Evolutionary conservation across 805 yeast species (phyloP), one percentile per base, ranked within the genome.

Genomic region (Suhomyces xylopsoci): DNA sequence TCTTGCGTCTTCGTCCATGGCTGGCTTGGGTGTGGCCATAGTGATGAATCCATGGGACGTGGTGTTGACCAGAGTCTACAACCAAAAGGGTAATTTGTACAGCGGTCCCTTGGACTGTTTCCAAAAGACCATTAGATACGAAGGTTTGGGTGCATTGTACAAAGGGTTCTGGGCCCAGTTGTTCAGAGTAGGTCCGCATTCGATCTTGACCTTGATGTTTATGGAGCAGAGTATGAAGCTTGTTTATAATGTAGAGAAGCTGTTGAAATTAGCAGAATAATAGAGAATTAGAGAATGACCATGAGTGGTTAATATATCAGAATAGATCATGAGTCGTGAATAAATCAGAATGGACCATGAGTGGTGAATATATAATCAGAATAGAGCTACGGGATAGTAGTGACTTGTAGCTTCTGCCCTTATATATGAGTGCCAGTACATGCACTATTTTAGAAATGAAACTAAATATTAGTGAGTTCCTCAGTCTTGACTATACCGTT

Each of bases 31-130:
- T 61, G 98, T 94, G 30, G 92, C 96, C 49, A 77, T 92, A 19
- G 96, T 90, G 30, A 93, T 94, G 97, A 94, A 92, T 68, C 98
- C 99, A 14, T 91, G 97, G 83, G 99, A 94, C 70, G 98, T 94
- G 45, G 81, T 94, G 49, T 77, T 94, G 71, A 94, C 99, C 1
- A 83, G 99, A 74, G 87, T 94, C 68, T 94, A 93, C 73, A 94
- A 94, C 71, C 98, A 94, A 69, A 88, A 86, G 70, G 97, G 96
- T 47, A 80, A 88, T 63, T 80, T 88, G 50, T 94, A 94, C 72
- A 79, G 75, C 49, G 96, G 96, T 8, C 96, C 97, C 1, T 59
- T 91, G 22, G 99, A 94, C 71, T 94, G 99, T 76, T 76, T 92
- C 51, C 62, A 82, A 51, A 93, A 94, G 71, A 92, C 97, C 0